Conservation (phyloP, 352 stramenopile genomes). For the Thraustotheca clavata region DNA sequence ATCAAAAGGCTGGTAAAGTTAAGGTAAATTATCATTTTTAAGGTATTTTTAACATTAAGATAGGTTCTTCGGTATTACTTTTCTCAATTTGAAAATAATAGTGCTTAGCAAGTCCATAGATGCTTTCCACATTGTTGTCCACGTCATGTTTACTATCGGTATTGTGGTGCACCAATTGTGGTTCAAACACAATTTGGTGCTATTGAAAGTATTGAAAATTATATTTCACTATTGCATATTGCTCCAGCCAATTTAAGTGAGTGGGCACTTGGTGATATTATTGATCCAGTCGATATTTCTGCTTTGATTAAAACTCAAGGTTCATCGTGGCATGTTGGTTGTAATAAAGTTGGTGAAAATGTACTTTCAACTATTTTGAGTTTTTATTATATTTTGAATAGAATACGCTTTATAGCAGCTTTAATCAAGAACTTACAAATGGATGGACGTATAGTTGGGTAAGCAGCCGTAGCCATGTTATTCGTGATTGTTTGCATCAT, state of each 20-base stretch:
- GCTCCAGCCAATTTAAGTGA: neutral
- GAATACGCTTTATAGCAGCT: constrained; percentile 16
- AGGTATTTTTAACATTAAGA: neutral
- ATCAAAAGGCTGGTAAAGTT: constrained; percentile 15
- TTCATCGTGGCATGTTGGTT: neutral
- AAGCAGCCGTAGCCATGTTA: constrained; percentile 41
- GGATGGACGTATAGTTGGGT: constrained; percentile 54
- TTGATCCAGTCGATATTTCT: neutral
- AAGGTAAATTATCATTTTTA: constrained; percentile 27
- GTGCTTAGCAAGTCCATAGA: neutral
- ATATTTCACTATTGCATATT: neutral
- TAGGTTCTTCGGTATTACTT: constrained; percentile 31
- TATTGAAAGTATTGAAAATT: neutral
- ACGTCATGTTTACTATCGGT: constrained; percentile 34
- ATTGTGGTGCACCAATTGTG: constrained; percentile 29
- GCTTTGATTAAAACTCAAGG: neutral
- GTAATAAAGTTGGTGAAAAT: neutral
- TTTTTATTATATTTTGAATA: neutral
- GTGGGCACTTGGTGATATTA: neutral
- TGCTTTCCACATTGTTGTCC: constrained; percentile 57
- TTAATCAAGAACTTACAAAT: constrained; percentile 31
- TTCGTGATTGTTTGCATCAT: constrained; percentile 32
- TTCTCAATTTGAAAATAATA: neutral
- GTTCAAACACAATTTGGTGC: neutral
- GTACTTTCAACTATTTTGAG: neutral